Evolutionary conservation across 352 stramenopile species (phyloP), one percentile per base, ranked within the genome.

Genomic region (Nothophytophthora sp.): DNA sequence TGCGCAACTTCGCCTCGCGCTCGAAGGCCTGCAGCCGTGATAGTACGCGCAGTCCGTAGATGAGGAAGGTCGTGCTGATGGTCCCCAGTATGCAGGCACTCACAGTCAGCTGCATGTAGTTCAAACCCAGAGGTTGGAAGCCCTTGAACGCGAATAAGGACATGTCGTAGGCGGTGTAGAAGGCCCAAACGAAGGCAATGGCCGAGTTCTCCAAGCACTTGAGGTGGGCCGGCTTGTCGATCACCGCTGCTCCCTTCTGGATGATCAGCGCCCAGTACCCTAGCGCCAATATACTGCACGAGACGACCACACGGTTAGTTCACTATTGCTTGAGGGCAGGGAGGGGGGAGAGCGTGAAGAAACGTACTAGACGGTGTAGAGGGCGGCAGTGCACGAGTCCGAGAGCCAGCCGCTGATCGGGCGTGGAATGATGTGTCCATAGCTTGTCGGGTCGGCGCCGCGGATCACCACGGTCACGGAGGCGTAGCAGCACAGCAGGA

Each of bases 181-280:
- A 80, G 52, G 43, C 16, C 70, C 66, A 80, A 18, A 80, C 55
- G 24, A 76, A 42, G 0, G 43, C 25, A 23, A 80, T 67, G 2
- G 59, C 40, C 1, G 27, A 47, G 4, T 51, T 51, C 48, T 80
- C 67, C 5, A 71, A 51, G n/a, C 60, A 57, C 32, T 38, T 18
- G 22, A 80, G 44, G 9, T 41, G 57, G 10, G 45, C 46, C 15
- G 57, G 60, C 25, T 66, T 67, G 23, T 61, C 34, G 20, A 57
- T 41, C 7, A 73, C 50, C 0, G 63, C 60, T 16, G 60, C 60
- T 27, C 69, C 69, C 18, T 64, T 53, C 43, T 84, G 71, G 34
- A 81, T 80, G 22, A 88, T 74, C n/a, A 69, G 67, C 45, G 75
- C 62, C 73, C 76, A 86, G 40, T 82, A 88, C 4, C 44, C 59